Base-by-base conservation (phyloP, 805 yeast species). In the Metschnikowia hibisci region DNA sequence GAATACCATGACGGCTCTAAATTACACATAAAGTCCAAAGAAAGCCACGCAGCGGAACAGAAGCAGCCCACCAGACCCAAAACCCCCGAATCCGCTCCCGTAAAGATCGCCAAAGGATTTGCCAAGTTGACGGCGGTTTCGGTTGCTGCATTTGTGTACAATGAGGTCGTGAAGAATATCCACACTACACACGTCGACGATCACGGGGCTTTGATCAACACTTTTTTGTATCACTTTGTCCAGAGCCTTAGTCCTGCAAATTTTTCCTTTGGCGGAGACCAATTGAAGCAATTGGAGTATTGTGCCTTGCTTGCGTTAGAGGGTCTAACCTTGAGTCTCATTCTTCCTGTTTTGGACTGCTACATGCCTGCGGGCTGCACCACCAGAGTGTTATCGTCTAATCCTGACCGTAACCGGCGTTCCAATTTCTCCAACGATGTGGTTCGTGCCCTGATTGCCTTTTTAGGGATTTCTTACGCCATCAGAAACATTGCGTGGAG, bases 391-490 rank as follows among this genome's bases (percentile, higher is more conserved):
- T 58, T 70, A 43, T 57, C 69, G 13, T 67, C 73, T 5, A 68
- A 68, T 48, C 74, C 74, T 3, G 54, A 63, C 41, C 68, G 69
- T 10, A 49, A 55, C 26, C 50, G 55, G 32, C 54, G 62, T 35
- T 52, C 63, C 23, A 64, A 61, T 42, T 47, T 69, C 35, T 45
- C 62, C 39, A 69, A 62, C 50, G 75, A 71, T 48, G 54, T 64
- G 9, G 41, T 71, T 15, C 55, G 76, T 27, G 62, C 80, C 15
- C 61, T 70, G 35, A 76, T 83, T 43, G 83, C 87, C 3, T 74
- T 84, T 53, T 63, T 84, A 33, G 95, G 95, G 3, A 76, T 85
- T 28, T 73, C 81, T 4, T 84, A 80, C 55, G 88, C 87, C 18
- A 73, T 85, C 27, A 73, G 86, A 52, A 80, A 78, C 50, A 68